phyloP scores from a whole-genome alignment of 108 stramenopile species.

The Mediolabrus comicus region DNA sequence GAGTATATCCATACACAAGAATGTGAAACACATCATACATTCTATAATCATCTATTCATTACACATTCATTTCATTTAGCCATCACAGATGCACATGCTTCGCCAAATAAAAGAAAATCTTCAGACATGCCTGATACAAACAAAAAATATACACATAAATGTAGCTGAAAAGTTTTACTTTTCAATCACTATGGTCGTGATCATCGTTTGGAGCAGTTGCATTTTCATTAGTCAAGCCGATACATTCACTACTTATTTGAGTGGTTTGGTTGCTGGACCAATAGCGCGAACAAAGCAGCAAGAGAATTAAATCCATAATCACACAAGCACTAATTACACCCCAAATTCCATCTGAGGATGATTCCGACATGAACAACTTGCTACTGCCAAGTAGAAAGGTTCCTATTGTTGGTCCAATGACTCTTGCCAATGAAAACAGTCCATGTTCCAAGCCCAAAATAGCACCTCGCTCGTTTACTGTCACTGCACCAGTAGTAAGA shows the following conservation, averaged over 20 bases:
- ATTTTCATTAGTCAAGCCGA: neutral
- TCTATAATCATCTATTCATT: too few relatives aligned
- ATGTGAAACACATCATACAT: too few relatives aligned
- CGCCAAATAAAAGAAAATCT: neutral
- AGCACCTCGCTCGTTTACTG: conserved; percentile 57
- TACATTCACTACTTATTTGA: neutral
- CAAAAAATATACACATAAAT: neutral
- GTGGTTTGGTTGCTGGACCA: conserved; percentile 17
- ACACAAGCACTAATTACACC: conserved; percentile 20
- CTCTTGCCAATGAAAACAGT: conserved; percentile 70
- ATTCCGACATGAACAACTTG: neutral
- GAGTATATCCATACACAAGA: too few relatives aligned
- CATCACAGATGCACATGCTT: neutral
- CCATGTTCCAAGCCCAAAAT: conserved; percentile 81
- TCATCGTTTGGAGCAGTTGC: neutral
- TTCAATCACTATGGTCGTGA: conserved; percentile 44
- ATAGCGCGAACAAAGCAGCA: conserved; percentile 15
- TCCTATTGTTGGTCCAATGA: conserved; percentile 65
- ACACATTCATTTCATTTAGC: neutral
- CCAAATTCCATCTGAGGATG: conserved; percentile 18
- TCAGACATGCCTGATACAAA: neutral
- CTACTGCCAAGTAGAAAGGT: conserved; percentile 40
- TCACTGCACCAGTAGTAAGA: conserved; percentile 66
- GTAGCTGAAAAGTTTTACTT: neutral
- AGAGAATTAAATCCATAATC: conserved; percentile 14